Evolutionary conservation across 148 eudicot species (phyloP).

Genomic region (Fagopyrum esculentum): DNA sequence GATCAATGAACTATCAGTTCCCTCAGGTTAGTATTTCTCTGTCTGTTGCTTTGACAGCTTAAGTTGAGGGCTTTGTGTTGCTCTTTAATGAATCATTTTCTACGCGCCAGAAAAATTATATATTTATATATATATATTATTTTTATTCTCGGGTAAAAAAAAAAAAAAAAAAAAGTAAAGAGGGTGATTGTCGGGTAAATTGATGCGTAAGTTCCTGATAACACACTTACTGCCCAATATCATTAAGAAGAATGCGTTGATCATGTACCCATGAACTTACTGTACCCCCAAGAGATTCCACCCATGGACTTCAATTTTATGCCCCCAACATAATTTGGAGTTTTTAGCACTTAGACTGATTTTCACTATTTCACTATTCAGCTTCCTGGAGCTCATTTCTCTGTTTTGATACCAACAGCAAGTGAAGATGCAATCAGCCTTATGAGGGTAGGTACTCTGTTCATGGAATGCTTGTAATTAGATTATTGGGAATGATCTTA

Average conservation of each 20-base stretch:
- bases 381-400: slow-evolving; percentile 63
- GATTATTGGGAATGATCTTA: no score
- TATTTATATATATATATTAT: no score
- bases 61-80: background rate
- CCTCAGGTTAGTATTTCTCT: slow-evolving; percentile 53
- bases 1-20: slow-evolving; percentile 67
- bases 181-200: background rate
- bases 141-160: no score
- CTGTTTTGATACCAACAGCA: slow-evolving; percentile 64
- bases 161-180: no score
- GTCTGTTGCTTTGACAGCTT: background rate
- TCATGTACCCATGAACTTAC: background rate
- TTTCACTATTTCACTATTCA: slow-evolving; percentile 19
- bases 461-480: no score
- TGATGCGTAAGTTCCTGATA: background rate
- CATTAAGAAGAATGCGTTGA: background rate
- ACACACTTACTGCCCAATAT: background rate
- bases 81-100: background rate
- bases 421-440: slow-evolving; percentile 67
- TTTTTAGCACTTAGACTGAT: background rate
- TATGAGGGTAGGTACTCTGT: slow-evolving; percentile 34
- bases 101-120: no score
- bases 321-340: background rate
- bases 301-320: background rate
- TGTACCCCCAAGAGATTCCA: no score